These are phyloP conservation scores for Neobulgaria alba DNA, from an alignment of 2,329 filamentous ascomycete species.

Conservation along the genomic window DNA sequence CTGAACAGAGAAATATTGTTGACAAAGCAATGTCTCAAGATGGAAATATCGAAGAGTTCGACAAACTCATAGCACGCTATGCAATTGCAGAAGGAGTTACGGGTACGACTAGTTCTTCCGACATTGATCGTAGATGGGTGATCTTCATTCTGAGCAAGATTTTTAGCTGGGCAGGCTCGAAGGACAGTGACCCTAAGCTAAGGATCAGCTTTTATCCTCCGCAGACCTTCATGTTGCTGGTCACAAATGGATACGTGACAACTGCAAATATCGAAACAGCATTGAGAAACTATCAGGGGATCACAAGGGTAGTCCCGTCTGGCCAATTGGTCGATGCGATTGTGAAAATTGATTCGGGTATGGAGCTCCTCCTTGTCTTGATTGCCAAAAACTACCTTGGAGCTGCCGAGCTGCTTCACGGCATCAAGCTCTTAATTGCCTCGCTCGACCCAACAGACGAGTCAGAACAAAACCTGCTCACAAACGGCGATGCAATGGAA, in stretches of 20 bases:
- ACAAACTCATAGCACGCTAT: constrained; percentile 1
- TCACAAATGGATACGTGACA: constrained; percentile 52
- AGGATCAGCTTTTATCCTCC: constrained; percentile 37
- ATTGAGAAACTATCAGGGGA: constrained; percentile 39
- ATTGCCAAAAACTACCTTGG: constrained; percentile 58
- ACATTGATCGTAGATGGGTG: constrained; percentile 57
- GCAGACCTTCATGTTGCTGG: constrained; percentile 48
- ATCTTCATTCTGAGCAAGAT: constrained; percentile 42
- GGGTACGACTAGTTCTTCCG: constrained; percentile 33
- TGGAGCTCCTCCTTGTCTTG: constrained; percentile 58
- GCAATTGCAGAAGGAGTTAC: constrained; percentile 7
- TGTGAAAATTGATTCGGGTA: constrained; percentile 56
- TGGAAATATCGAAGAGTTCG: neutral
- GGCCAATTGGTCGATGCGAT: constrained; percentile 56
- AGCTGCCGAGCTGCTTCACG: constrained; percentile 56
- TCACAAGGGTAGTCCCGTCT: constrained; percentile 36
- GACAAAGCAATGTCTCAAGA: neutral
- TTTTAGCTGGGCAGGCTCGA: constrained; percentile 29
- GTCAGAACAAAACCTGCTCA: constrained; percentile 20
- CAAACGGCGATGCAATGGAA: constrained; percentile 14
- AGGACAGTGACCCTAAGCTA: constrained; percentile 20
- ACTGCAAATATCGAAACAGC: constrained; percentile 49
- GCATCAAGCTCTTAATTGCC: constrained; percentile 57
- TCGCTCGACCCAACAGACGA: constrained; percentile 50
- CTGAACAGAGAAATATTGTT: neutral